These are phyloP conservation scores for Gossypium mustelinum DNA, from an alignment of 345 rosid genomes.

Conservation along the genomic window DNA sequence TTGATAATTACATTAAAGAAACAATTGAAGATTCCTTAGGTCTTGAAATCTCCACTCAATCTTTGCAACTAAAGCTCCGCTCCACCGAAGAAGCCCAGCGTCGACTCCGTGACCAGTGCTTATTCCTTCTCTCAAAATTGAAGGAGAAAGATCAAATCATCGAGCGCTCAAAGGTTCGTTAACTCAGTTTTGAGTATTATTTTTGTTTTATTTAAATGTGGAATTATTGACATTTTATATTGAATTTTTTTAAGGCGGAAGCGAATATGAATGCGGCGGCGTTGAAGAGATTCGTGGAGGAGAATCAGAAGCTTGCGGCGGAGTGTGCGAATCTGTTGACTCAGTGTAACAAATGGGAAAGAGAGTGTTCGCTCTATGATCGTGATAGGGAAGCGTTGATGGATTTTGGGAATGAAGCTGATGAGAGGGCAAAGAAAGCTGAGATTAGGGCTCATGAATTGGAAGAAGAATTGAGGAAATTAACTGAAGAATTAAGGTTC, in stretches of 20 bases:
- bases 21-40: slow-evolving; percentile 59
- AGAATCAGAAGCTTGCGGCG: slow-evolving; percentile 71
- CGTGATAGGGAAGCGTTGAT: slow-evolving; percentile 77
- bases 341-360: slow-evolving; percentile 75
- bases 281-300: slow-evolving; percentile 80
- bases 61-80: slow-evolving; percentile 55
- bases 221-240: slow-evolving; percentile 3
- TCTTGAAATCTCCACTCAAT: slow-evolving; percentile 45
- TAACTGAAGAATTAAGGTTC: slow-evolving; percentile 45
- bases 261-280: slow-evolving; percentile 71
- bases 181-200: not conserved
- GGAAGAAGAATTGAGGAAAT: slow-evolving; percentile 45
- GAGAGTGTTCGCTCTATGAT: slow-evolving; percentile 69
- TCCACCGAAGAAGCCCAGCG: slow-evolving; percentile 50
- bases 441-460: slow-evolving; percentile 60
- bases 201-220: not conserved
- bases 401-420: slow-evolving; percentile 91
- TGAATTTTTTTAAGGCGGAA: slow-evolving; percentile 50
- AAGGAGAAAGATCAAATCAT: slow-evolving; percentile 56
- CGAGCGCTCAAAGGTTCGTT: slow-evolving; percentile 53
- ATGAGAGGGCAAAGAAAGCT: slow-evolving; percentile 75
- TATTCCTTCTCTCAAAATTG: slow-evolving; percentile 33
- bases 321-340: slow-evolving; percentile 65
- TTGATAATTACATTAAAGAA: slow-evolving; percentile 60
- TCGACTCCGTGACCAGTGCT: slow-evolving; percentile 47